Base-by-base conservation (phyloP, 108 stramenopile species). In the Schizochytrium sp. region DNA sequence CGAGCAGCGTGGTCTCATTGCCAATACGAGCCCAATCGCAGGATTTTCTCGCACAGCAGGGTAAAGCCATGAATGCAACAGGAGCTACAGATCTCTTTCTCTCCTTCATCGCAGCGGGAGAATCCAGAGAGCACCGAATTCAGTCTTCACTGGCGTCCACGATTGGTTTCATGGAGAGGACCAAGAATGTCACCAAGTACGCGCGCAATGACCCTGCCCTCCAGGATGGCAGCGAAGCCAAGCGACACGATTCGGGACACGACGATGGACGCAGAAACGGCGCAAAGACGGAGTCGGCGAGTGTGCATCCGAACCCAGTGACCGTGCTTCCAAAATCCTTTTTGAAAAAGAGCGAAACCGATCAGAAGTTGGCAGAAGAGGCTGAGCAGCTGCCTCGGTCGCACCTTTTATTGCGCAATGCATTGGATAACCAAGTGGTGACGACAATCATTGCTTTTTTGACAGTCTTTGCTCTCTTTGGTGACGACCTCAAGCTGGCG, bases 381-480 rank as follows among this genome's bases (percentile, higher is more conserved):
- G 23, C 12, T 47, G 51, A 83, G 48, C 19, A 12, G 12, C 19
- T 47, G 45, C 51, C 76, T 83, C n/a, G n/a, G 12, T 6, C 6
- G 10, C 45, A 83, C 76, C 10, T 4, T 25, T 12, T 47, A 6
- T 16, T 83, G 14, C 45, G 45, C 6, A 23, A 12, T 12, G 45
- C 23, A 6, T 3, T 83, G 18, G 76, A 83, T 12, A 47, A 83
- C 23, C 28, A 76, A 29, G 23, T 48, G 58, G 53, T 63, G 29
- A 71, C 76, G 23, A 5, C 69, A 18, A 18, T 91, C 41, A 60
- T 88, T 72, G 58, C 41, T 8, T 10, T 83, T 3, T 47, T 91
- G 28, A 91, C 90, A n/a, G 43, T 76, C 8, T 91, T 71, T 48
- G 90, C 90, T 28, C 72, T 91, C 47, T 88, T 91, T 44, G 90